Evolutionary conservation across 176 grass and related monocot species (phyloP), one percentile per base, ranked within the genome.

Genomic region (Paspalum notatum): DNA sequence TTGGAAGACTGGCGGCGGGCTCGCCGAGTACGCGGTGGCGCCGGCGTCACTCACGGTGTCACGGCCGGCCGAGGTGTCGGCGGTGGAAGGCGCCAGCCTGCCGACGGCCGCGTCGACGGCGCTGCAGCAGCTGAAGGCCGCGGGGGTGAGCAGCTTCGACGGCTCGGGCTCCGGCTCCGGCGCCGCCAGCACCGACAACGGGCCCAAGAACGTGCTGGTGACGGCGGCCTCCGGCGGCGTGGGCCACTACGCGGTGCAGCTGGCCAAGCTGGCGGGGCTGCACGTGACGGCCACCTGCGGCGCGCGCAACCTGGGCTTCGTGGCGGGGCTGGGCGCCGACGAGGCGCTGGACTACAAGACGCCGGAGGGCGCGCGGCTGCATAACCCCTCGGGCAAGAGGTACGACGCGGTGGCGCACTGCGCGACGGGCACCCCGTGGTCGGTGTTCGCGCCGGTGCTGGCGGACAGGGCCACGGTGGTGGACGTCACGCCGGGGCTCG

Each of bases 141-240:
- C 85, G 0, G 80, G 91, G 1, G 16, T 86, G 47, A 69, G 69
- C 64, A 82, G 68, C 61, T 91, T 97, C 57, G 89, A 94, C 54
- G 84, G 64, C 24, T 69, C 72, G 57, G 40, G 38, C 58, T 57
- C 72, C 62, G 40, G 38, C 58, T 57, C 41, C 21, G 20, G 13
- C 60, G 13, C 13, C 13, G 60, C 12, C 48, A 20, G 11, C 41
- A n/a, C n/a, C 57, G 22, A 12, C 12, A 21, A 27, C 42, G 53
- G 41, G 4, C 74, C 85, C 4, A 82, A 76, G 67, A 92, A 87
- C 64, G 76, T 87, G 48, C 81, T 97, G 38, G 83, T 97, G n/a
- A 97, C 95, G 18, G 95, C 92, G 3, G 95, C 95, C 4, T 98
- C 95, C 0, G 92, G 92, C 54, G 95, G 95, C 38, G 92, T 98